Percentiles rank a stretch among this genome's conserved stretches.
Conservation (phyloP, 352 stramenopile genomes). For the Pythium folliculosum region DNA sequence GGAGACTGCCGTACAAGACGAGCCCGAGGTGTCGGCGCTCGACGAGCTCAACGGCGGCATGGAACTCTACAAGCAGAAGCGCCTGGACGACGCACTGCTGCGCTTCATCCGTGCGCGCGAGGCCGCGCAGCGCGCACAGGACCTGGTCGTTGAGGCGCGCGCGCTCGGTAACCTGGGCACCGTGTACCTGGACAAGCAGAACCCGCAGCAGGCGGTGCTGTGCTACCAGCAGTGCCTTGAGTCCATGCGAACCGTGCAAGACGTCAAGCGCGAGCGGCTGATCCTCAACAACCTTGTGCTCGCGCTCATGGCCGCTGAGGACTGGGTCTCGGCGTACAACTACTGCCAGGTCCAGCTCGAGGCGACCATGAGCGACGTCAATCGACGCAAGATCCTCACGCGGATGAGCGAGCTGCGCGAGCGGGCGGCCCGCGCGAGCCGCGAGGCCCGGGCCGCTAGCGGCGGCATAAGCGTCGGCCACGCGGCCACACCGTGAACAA, state of each 20-base stretch:
- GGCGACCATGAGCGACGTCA: slow-evolving; percentile 66
- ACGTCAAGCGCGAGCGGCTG: slow-evolving; percentile 76
- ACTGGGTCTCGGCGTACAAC: slow-evolving; percentile 53
- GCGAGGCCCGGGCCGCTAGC: background rate
- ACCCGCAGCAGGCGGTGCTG: slow-evolving; percentile 61
- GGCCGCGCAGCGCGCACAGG: slow-evolving; percentile 41
- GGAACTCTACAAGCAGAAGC: slow-evolving; percentile 73
- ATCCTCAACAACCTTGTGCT: slow-evolving; percentile 88
- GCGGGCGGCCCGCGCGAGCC: slow-evolving; percentile 32
- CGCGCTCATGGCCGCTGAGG: slow-evolving; percentile 61
- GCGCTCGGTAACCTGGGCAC: slow-evolving; percentile 79
- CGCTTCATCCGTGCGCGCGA: slow-evolving; percentile 70
- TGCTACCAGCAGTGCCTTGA: slow-evolving; percentile 81
- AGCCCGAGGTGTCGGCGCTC: slow-evolving; percentile 42
- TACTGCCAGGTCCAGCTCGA: slow-evolving; percentile 75
- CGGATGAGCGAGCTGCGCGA: slow-evolving; percentile 77
- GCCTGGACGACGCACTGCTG: slow-evolving; percentile 57
- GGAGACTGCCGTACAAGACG: background rate
- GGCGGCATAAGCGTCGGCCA: background rate
- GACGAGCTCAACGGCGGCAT: slow-evolving; percentile 77
- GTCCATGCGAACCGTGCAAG: slow-evolving; percentile 69
- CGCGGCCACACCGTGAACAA: background rate
- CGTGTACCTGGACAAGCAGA: slow-evolving; percentile 74
- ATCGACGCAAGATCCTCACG: slow-evolving; percentile 76
- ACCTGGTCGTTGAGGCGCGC: slow-evolving; percentile 69